phyloP scores from a whole-genome alignment of 2,329 filamentous ascomycete genomes.

The Xylaria sp. region DNA sequence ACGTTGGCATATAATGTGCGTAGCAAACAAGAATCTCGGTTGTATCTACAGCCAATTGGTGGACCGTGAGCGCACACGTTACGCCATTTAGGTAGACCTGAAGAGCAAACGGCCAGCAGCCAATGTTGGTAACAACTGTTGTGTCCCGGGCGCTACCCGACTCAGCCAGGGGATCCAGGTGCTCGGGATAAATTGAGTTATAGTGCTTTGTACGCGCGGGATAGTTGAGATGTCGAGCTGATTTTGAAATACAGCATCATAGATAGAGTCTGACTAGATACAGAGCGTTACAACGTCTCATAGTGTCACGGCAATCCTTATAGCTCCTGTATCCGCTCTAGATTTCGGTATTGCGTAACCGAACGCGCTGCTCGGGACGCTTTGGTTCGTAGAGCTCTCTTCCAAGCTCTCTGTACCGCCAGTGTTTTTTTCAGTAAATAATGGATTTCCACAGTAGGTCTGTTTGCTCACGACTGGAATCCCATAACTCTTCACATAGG shows the following conservation, averaged over 20 bases:
- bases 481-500: not conserved
- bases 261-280: slow-evolving; percentile 4
- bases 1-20: slow-evolving; percentile 36
- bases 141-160: slow-evolving; percentile 35
- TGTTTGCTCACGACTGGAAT: not conserved
- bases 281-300: slow-evolving; percentile 2
- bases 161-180: slow-evolving; percentile 42
- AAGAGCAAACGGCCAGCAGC: slow-evolving; percentile 30
- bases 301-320: slow-evolving; percentile 8
- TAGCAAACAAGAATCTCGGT: slow-evolving; percentile 46
- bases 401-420: slow-evolving; percentile 2
- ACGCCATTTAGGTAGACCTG: slow-evolving; percentile 34
- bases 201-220: slow-evolving; percentile 9
- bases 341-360: slow-evolving; percentile 11
- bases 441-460: not conserved
- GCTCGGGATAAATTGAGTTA: slow-evolving; percentile 28
- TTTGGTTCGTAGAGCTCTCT: slow-evolving; percentile 6
- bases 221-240: slow-evolving; percentile 16
- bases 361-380: not conserved
- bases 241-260: slow-evolving; percentile 16
- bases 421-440: not conserved
- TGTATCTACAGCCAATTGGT: slow-evolving; percentile 49
- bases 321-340: slow-evolving; percentile 1
- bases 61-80: slow-evolving; percentile 34
- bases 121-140: slow-evolving; percentile 22